Evolutionary conservation across 805 yeast species (phyloP), one percentile per base, ranked within the genome.

Genomic region (Hanseniaspora valbyensis): DNA sequence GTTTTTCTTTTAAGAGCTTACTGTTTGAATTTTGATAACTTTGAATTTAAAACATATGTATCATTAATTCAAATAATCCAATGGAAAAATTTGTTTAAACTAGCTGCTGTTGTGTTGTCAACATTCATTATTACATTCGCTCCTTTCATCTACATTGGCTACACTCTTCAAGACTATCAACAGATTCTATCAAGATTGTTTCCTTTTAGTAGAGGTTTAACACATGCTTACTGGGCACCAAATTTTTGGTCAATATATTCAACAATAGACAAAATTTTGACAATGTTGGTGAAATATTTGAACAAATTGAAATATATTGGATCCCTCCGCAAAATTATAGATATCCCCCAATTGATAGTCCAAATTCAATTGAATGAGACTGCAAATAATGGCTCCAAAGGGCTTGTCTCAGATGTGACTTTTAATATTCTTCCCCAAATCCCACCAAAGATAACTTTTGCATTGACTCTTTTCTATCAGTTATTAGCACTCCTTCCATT

Each of bases 221-320:
- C 96, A 4, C 98, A 92, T 66, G 96, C 97, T 0, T 92, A 92
- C 67, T 92, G 98, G 97, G 97, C 98, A 1, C 97, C 99, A 14
- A 92, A 92, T 60, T 70, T 88, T 42, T 92, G 99, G 99, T 96
- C 98, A 0, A 58, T 90, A 9, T 92, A 92, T 65, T 84, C 96
- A 1, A 82, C 85, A 56, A 54, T 73, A 13, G 99, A 92, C 65
- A 72, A 95, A 52, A 60, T 81, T 0, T 69, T 88, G 52, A 72
- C 82, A 16, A 71, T 72, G 49, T 52, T 73, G 2, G 66, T 73
- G 7, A 56, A 53, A 30, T 58, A 41, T 38, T 39, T 46, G 30
- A 46, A 46, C n/a, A 46, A 39, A 13, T 24, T 46, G 2, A 46
- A 46, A 14, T 38, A 38, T 18, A 21, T 46, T 8, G 32, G 29